Conservation (phyloP, 768 basidiomycete species). For the Agaricus subrufescens region DNA sequence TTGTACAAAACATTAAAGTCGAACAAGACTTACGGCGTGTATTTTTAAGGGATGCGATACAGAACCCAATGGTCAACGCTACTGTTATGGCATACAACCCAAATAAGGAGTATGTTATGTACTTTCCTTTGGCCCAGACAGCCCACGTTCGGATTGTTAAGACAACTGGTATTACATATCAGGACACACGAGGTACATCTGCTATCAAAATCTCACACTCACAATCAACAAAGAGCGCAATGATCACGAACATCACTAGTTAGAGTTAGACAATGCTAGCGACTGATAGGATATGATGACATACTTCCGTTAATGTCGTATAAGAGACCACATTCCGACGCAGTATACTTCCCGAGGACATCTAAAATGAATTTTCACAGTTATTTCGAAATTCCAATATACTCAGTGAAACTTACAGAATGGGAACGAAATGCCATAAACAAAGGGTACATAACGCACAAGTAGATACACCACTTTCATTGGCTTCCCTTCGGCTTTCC, state of each 20-base stretch:
- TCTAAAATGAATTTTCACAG: too few species aligned
- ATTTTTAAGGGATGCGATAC: not conserved
- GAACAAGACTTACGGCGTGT: not conserved
- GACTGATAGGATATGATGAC: too few species aligned
- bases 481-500: slow-evolving; percentile 3
- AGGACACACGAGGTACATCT: not conserved
- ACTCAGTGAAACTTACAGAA: not conserved
- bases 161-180: not conserved
- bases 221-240: not conserved
- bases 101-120: not conserved
- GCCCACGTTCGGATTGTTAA: slow-evolving; percentile 3
- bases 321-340: too few species aligned
- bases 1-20: too few species aligned
- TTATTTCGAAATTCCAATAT: not conserved
- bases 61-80: not conserved
- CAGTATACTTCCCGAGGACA: too few species aligned
- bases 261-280: too few species aligned
- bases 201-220: too few species aligned
- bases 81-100: not conserved
- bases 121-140: not conserved
- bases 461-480: slow-evolving; percentile 8
- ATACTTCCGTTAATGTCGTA: too few species aligned
- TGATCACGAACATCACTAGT: too few species aligned
- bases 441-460: slow-evolving; percentile 5
- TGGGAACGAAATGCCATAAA: not conserved